Evolutionary conservation across 768 basidiomycete species (phyloP).

Genomic region (Daedaleopsis nitida): DNA sequence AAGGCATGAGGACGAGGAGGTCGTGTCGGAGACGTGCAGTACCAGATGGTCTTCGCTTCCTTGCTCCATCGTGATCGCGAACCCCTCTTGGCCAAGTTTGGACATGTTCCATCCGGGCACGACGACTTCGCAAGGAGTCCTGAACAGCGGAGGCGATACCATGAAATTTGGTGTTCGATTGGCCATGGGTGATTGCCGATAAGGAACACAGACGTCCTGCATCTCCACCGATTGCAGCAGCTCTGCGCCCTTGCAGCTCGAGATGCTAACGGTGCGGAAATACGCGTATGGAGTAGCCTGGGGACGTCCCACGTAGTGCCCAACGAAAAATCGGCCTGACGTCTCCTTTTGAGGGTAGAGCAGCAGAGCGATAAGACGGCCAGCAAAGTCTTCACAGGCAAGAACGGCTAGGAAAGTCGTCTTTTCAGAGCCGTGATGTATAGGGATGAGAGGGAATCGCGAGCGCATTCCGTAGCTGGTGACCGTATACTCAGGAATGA

Average conservation of each 20-base stretch:
- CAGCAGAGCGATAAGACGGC: conserved; percentile 5
- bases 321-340: conserved; percentile 10
- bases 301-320: conserved; percentile 15
- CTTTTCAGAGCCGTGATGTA: conserved; percentile 2
- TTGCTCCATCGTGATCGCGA: background rate
- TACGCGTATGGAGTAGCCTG: conserved; percentile 10
- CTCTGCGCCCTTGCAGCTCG: background rate
- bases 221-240: background rate
- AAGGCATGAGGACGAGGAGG: background rate
- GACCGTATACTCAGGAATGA: conserved; percentile 3
- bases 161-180: background rate
- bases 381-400: conserved; percentile 7
- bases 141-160: background rate
- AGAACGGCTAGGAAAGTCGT: conserved; percentile 16
- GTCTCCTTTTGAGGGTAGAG: conserved; percentile 7
- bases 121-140: conserved; percentile 9
- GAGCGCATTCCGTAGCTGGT: conserved; percentile 16
- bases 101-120: conserved; percentile 8
- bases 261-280: conserved; percentile 9
- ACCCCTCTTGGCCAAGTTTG: background rate
- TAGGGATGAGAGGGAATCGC: conserved; percentile 6
- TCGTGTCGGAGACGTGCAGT: background rate
- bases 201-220: conserved; percentile 12
- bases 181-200: background rate
- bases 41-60: background rate